Evolutionary conservation across 2,329 filamentous ascomycete species (phyloP), one percentile per base, ranked within the genome.

Genomic region (Bimuria novae-zelandiae): DNA sequence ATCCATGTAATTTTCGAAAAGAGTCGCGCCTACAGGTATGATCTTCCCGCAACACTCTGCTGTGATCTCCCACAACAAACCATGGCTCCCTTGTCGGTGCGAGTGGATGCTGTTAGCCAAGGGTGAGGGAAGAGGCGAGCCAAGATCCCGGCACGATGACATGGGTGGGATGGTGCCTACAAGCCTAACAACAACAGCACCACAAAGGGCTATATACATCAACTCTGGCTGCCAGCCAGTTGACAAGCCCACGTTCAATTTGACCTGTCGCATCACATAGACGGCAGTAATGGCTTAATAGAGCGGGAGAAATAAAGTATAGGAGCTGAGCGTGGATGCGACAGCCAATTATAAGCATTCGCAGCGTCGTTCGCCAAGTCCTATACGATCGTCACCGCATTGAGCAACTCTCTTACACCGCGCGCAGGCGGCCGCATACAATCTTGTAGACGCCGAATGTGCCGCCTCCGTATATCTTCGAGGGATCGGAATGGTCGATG

Each of bases 401-500:
- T 10, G 39, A 22, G 16, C 27, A 23, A 35, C 30, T 6, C 35
- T 35, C 19, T 45, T 21, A 23, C 30, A 17, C 12, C 36, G 43
- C 43, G 43, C 43, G 30, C 36, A 46, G 43, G 43, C 43, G 47
- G 40, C 40, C 48, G 29, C 41, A 43, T 49, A 42, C 21, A 21
- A 27, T 19, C 29, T 40, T 42, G 49, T 45, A 45, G 37, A 32
- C 23, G 32, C 37, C 44, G 51, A 49, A 51, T 43, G 54, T 46
- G 52, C 54, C 44, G 46, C 33, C 51, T 47, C 51, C 54, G 39
- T 54, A 40, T 48, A 52, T 19, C 40, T 51, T 16, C 48, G 55
- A 48, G 49, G 25, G 25, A 56, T 52, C 65, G 68, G 64, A 41
- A 73, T 73, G 67, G 60, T 64, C 61, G 47, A 56, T 59, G 56